Evolutionary conservation across 352 stramenopile genomes (phyloP), one percentile per base, ranked within the genome.

Genomic region (Globisporangium cylindrosporum): DNA sequence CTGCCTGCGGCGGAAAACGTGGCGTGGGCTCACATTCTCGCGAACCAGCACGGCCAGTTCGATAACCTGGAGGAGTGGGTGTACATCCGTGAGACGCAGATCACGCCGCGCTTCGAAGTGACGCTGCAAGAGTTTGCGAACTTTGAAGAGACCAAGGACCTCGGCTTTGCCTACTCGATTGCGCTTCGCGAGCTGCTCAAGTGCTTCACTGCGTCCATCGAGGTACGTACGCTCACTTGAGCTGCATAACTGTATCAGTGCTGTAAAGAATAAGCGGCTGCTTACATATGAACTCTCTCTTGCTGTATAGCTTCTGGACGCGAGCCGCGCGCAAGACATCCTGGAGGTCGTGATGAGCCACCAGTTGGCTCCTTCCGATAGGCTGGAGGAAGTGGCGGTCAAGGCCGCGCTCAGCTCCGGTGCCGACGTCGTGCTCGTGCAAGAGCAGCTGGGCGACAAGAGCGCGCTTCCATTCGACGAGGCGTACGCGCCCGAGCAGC

Each of bases 31-130:
- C 84, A 95, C 60, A 93, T 93, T 55, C 67, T 95, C 14, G 88
- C 86, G 6, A 86, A 91, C 70, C 88, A 95, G 74, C 83, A 93
- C 68, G 82, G 66, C 4, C 81, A 91, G 55, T 94, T 95, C 43
- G 82, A 95, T 72, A 94, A 94, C 59, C 69, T 93, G n/a, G 82
- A 93, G 58, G 88, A 94, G 63, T 95, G 88, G 88, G 59, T 76
- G 24, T 95, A 88, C 64, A 84, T 94, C 41, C 84, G 84, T 9
- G 88, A 95, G 72, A 93, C 82, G 25, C 88, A 95, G 67, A 92
- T 95, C 62, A 73, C 79, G 25, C 88, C 88, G 54, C 84, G 81
- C 51, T 73, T 95, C 27, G 75, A 95, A 51, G 69, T 79, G 48
- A 86, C 73, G 1, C 64, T 92, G 10, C 79, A 88, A 63, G 71